Evolutionary conservation across 257 asterid genomes (phyloP).

Genomic region (Asclepias syriaca): DNA sequence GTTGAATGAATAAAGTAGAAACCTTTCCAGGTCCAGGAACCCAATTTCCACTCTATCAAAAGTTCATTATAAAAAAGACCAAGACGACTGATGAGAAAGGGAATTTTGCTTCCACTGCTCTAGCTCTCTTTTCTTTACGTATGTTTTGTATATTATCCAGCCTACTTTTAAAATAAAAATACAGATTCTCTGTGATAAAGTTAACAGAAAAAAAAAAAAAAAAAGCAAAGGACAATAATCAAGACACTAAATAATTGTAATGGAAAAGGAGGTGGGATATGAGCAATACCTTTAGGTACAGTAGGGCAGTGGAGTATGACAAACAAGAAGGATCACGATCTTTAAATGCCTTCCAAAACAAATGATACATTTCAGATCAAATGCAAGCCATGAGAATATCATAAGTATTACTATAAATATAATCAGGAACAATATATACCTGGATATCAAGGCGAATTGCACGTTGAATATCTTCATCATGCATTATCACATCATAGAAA

Average conservation of each 20-base stretch:
- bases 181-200: neutral
- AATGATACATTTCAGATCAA: constrained; percentile 3
- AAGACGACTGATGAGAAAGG: neutral
- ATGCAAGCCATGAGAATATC: neutral
- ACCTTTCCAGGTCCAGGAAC: neutral
- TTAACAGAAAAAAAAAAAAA: neutral
- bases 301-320: constrained; percentile 40
- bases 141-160: neutral
- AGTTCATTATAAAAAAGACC: neutral
- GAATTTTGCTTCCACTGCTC: neutral
- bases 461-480: constrained; percentile 32
- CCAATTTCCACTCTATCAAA: neutral
- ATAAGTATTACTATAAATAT: neutral
- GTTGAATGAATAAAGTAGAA: neutral
- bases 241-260: constrained; percentile 6
- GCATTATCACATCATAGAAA: constrained; percentile 38
- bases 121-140: neutral
- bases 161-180: neutral
- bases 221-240: neutral
- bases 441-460: constrained; percentile 43
- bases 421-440: constrained; percentile 15
- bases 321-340: constrained; percentile 47
- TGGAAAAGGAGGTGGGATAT: neutral
- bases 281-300: constrained; percentile 38
- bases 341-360: constrained; percentile 31